phyloP scores from a whole-genome alignment of 2,329 filamentous ascomycete species.

The Colletotrichum sidae region DNA sequence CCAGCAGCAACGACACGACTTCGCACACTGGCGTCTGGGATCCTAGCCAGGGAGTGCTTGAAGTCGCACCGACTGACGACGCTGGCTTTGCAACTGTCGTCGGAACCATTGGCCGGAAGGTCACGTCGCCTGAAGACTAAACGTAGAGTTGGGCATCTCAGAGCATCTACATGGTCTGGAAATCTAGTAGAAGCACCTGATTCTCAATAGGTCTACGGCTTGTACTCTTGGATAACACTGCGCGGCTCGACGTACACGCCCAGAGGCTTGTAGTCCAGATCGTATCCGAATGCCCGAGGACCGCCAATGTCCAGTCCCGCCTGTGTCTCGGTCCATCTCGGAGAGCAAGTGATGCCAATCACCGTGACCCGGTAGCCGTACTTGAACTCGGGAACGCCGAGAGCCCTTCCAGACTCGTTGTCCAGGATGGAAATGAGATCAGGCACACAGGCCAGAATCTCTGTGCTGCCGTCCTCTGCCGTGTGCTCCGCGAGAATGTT shows the following conservation, averaged over 20 bases:
- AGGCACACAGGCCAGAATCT: constrained; percentile 64
- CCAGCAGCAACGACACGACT: background rate
- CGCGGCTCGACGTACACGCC: constrained; percentile 63
- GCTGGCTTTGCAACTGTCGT: constrained; percentile 17
- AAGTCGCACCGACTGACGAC: background rate
- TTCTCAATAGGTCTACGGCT: background rate
- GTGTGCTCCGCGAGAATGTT: constrained; percentile 66
- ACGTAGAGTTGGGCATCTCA: no score
- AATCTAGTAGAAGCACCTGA: no score
- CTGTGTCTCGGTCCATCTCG: constrained; percentile 62
- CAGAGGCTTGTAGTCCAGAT: constrained; percentile 60
- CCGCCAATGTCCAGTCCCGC: constrained; percentile 62
- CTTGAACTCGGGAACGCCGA: constrained; percentile 68
- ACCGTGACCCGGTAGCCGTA: constrained; percentile 65
- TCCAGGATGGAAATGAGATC: constrained; percentile 69
- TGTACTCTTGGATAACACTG: constrained; percentile 60
- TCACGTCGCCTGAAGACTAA: background rate
- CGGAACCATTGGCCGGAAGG: background rate
- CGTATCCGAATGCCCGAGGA: constrained; percentile 50
- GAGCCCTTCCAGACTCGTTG: constrained; percentile 65
- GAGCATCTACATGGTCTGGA: background rate
- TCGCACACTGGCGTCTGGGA: constrained; percentile 7
- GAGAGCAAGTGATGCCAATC: constrained; percentile 65
- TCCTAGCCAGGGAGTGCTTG: background rate
- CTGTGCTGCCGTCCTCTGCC: constrained; percentile 45